Evolutionary conservation across 2,329 filamentous ascomycete species (phyloP), one percentile per base, ranked within the genome.

Genomic region (Zalaria obscura): DNA sequence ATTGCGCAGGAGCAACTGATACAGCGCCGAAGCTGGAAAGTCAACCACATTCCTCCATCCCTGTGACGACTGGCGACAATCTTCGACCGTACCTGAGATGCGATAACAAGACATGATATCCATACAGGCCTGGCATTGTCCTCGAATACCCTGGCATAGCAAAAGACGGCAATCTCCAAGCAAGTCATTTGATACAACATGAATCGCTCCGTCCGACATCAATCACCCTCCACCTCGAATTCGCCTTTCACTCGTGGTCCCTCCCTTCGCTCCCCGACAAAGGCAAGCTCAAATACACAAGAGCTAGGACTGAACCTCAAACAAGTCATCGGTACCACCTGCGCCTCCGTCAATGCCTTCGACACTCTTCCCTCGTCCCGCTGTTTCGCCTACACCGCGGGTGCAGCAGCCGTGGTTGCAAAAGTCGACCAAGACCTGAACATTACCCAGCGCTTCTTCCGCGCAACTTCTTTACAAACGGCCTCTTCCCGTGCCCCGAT

Each of bases 261-360:
- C 27, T 18, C 18, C 18, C 18, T 18, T 18, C 37, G 40, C 11
- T 45, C 40, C 9, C 43, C 43, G 18, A 38, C 39, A 18, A 42
- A 45, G 36, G 5, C 27, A 10, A 35, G 3, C 32, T 26, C 11
- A 6, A 38, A 38, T 3, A 31, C 34, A 27, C 40, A 40, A 45
- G 43, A 42, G 40, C 38, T 45, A 25, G 40, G 43, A 26, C 25
- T 46, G 35, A 40, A 27, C 27, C 41, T 43, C 5, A 38, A 38
- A 36, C 78, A 85, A 48, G 86, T 96, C 43, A 83, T 96, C 54
- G 91, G 91, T 37, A 93, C 88, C 25, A 96, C 89, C 5, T 89
- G 86, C 48, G 76, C 70, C 50, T 83, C 83, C 4, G 80, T 86
- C 34, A 88, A 83, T 56, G 86, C 84, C 47, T 93, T 98, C 61